Conservation (phyloP, 169 alveolate genomes). For the Plasmodium reichenowi region DNA sequence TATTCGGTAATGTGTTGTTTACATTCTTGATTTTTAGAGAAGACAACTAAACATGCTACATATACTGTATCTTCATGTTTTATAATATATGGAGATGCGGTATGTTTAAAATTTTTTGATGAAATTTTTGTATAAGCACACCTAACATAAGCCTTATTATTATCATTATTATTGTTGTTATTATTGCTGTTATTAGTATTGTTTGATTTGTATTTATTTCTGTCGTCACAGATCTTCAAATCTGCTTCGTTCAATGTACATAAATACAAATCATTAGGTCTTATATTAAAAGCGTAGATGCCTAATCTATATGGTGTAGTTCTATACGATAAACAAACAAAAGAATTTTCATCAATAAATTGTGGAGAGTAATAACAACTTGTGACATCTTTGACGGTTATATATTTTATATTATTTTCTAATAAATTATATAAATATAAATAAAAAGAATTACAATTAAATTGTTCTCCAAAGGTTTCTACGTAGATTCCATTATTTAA, state of each 20-base stretch:
- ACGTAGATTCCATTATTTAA: constrained; percentile 47
- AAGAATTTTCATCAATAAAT: constrained; percentile 75
- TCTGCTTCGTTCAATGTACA: constrained; percentile 51
- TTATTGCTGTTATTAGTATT: neutral
- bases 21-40: constrained; percentile 25
- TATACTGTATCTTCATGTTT: constrained; percentile 22
- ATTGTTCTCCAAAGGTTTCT: constrained; percentile 75
- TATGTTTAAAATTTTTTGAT: constrained; percentile 41
- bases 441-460: constrained; percentile 48
- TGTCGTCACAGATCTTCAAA: neutral
- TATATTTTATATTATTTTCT: constrained; percentile 43
- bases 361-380: constrained; percentile 61
- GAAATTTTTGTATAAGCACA: constrained; percentile 58
- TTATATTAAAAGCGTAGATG: constrained; percentile 46
- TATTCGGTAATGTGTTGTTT: constrained; percentile 47
- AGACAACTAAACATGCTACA: constrained; percentile 44
- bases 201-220: neutral
- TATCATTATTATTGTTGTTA: neutral
- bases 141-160: constrained; percentile 6
- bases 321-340: constrained; percentile 54
- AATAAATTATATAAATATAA: constrained; percentile 60
- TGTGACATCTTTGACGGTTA: constrained; percentile 38
- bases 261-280: constrained; percentile 43
- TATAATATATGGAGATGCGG: constrained; percentile 29
- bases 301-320: constrained; percentile 66